Evolutionary conservation across 208 protist species (phyloP), one percentile per base, ranked within the genome.

Genomic region (Polymyxa betae): DNA sequence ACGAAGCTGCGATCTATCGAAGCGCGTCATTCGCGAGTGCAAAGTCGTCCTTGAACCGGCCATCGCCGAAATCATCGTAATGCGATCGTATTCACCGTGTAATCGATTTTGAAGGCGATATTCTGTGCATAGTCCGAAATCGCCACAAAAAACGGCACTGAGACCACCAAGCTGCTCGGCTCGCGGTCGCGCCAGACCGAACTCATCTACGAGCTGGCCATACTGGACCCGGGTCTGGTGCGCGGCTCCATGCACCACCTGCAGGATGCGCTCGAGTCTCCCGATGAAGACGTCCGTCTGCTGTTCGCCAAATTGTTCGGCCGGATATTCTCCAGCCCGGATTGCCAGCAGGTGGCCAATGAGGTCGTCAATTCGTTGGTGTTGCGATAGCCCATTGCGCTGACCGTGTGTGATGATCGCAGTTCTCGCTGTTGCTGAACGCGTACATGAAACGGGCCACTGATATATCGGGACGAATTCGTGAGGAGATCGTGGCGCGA

Each of bases 361-460:
- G 49, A 60, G 49, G 49, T 60, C n/a, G n/a, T n/a, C n/a, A n/a
- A n/a, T n/a, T n/a, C n/a, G n/a, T n/a, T n/a, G 49, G 24, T 29
- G 24, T 5, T 60, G 49, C 24, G 24, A 5, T 60, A 24, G 49
- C 24, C 49, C 49, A 5, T 60, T 60, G 24, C 5, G 12, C 24
- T 60, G 49, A 29, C 49, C 49, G 5, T 29, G 5, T 29, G 24
- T 24, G 24, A 29, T 60, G 24, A 20, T 35, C 16, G 72, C 35
- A 82, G 40, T 82, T 82, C 72, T 45, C 72, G 72, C n/a, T 82
- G n/a, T n/a, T 82, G 72, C n/a, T 82, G 16, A 82, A 82, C 35
- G 72, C 72, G 35, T 82, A 82, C 72, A 5, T 82, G 35, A 82
- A 82, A 43, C 5, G 72, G n/a, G n/a, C 72, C 5, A 82, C 72